Percentiles rank a stretch among this genome's conserved stretches.
Conservation (phyloP, 2,329 filamentous ascomycete species). For the Septoria linicola region DNA sequence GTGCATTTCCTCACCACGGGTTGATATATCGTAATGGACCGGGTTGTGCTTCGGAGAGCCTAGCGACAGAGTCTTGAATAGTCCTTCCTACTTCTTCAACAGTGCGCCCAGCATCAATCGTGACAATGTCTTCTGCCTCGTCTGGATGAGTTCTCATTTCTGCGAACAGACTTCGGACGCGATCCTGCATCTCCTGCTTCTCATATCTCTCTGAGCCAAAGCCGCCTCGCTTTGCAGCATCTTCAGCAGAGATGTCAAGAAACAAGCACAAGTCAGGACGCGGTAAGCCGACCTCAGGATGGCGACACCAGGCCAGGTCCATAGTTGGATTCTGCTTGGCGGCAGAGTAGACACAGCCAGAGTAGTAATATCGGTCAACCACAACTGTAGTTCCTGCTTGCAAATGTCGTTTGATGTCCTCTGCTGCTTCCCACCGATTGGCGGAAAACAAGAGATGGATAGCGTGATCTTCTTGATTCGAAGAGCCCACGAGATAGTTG, state of each 20-base stretch:
- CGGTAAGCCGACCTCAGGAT: conserved; percentile 81
- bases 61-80: conserved; percentile 31
- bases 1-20: conserved; percentile 19
- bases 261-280: conserved; percentile 86
- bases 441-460: conserved; percentile 89
- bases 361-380: conserved; percentile 93
- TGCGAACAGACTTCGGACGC: conserved; percentile 72
- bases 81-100: conserved; percentile 52
- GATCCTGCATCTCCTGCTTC: conserved; percentile 74
- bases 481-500: conserved; percentile 69
- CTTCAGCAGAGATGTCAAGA: conserved; percentile 72
- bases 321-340: conserved; percentile 76
- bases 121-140: conserved; percentile 53
- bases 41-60: conserved; percentile 5
- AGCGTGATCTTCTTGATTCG: conserved; percentile 78
- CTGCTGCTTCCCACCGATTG: conserved; percentile 76
- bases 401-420: conserved; percentile 49
- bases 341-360: conserved; percentile 86
- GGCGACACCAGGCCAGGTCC: conserved; percentile 74
- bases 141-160: conserved; percentile 46
- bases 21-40: conserved; percentile 19
- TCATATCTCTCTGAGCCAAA: conserved; percentile 91
- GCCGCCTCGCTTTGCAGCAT: conserved; percentile 74
- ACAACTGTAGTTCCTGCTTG: conserved; percentile 70
- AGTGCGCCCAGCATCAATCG: conserved; percentile 55